Evolutionary conservation across 2,329 filamentous ascomycete species (phyloP).

Genomic region (Aspergillus costaricaensis): DNA sequence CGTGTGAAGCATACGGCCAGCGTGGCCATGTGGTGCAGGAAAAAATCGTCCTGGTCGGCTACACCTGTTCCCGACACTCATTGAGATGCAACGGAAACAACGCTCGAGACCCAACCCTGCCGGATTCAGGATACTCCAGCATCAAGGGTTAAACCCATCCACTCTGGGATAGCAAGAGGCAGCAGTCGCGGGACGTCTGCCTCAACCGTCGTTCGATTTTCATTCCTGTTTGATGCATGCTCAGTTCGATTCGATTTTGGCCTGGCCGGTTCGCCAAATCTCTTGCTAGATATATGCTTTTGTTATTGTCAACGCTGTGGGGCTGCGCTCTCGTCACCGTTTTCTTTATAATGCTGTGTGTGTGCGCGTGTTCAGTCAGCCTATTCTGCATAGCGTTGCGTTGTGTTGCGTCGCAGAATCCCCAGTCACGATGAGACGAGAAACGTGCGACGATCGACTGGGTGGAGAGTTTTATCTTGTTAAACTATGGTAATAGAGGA

Average conservation of each 20-base stretch:
- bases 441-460: not conserved
- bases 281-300: slow-evolving; percentile 6
- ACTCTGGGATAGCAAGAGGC: not conserved
- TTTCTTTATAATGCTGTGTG: not conserved
- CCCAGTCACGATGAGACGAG: not conserved
- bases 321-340: slow-evolving; percentile 5
- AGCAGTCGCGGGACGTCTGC: not conserved
- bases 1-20: slow-evolving; percentile 73
- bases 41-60: slow-evolving; percentile 79
- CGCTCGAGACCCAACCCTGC: slow-evolving; percentile 15
- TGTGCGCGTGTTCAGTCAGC: not conserved
- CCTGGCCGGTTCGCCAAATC: slow-evolving; percentile 8
- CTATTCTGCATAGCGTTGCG: not conserved
- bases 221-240: not conserved
- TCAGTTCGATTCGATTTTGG: slow-evolving; percentile 3
- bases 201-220: not conserved
- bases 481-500: not conserved
- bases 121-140: slow-evolving; percentile 30
- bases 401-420: not conserved
- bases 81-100: slow-evolving; percentile 9
- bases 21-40: slow-evolving; percentile 71
- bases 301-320: not conserved
- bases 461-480: not conserved
- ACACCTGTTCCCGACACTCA: slow-evolving; percentile 66
- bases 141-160: slow-evolving; percentile 19